Percentiles rank a stretch among this genome's conserved stretches.
Conservation (phyloP, 495 filamentous ascomycete species). For the Acidiella bohemica region DNA sequence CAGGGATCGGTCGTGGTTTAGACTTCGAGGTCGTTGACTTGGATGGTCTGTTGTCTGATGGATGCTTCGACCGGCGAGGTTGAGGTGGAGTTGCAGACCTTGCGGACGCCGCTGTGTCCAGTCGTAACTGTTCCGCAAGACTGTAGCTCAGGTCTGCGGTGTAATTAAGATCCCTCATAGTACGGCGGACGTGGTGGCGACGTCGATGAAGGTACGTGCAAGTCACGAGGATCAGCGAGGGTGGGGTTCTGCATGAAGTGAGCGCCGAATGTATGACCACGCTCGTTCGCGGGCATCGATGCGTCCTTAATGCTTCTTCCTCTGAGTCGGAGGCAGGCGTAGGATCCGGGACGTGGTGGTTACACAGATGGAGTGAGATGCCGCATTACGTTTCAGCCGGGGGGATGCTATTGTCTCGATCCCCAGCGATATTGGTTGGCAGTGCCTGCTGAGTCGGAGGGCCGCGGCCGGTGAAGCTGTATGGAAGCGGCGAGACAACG, state of each 20-base stretch:
- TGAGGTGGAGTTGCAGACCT: too few species aligned
- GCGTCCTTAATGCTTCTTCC: background rate
- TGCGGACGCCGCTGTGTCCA: too few species aligned
- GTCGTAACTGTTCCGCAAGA: background rate
- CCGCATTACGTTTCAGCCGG: constrained; percentile 2
- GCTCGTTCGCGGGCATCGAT: constrained; percentile 9
- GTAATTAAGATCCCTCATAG: constrained; percentile 7
- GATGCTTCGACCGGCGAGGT: background rate
- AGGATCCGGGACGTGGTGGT: background rate
- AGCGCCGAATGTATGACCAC: background rate
- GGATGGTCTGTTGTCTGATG: background rate
- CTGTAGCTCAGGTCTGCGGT: constrained; percentile 5
- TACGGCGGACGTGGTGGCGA: constrained; percentile 13
- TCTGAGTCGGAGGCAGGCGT: constrained; percentile 10
- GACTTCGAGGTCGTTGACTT: background rate
- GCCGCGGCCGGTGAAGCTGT: background rate
- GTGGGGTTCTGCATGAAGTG: constrained; percentile 4
- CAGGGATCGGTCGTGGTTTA: background rate
- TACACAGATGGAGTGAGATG: constrained; percentile 2
- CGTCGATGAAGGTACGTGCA: constrained; percentile 9
- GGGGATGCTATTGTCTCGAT: too few species aligned
- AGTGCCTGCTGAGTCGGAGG: background rate
- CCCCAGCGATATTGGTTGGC: too few species aligned
- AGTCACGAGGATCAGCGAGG: constrained; percentile 12
- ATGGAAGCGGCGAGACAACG: background rate